Conservation (phyloP, 2,329 filamentous ascomycete species). For the Didymosphaeria variabile region DNA sequence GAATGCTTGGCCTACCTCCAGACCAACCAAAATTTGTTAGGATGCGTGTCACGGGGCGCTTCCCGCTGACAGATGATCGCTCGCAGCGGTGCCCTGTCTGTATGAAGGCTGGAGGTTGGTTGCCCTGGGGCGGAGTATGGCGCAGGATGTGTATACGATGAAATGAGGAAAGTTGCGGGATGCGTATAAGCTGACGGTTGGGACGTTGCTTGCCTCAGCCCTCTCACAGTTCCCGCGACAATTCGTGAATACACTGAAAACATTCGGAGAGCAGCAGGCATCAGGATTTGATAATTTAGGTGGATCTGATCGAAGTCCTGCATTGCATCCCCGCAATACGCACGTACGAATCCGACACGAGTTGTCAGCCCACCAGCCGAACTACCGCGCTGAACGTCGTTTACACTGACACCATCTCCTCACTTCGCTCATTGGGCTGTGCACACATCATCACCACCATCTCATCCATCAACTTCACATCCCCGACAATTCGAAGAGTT, state of each 20-base stretch:
- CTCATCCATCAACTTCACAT: background rate
- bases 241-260: background rate
- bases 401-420: background rate
- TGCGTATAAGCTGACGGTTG: background rate
- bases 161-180: background rate
- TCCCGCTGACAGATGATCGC: conserved; percentile 8
- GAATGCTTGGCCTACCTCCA: background rate
- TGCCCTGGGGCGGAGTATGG: background rate
- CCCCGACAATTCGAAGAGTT: conserved; percentile 1
- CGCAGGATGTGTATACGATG: background rate
- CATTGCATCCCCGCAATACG: conserved; percentile 1
- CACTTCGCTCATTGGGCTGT: background rate
- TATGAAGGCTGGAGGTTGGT: background rate
- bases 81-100: conserved; percentile 10
- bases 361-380: background rate
- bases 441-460: background rate
- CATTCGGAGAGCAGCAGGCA: background rate
- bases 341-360: background rate
- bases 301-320: background rate
- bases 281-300: background rate
- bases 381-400: background rate
- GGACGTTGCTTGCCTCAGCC: background rate
- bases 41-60: background rate
- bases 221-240: background rate
- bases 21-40: background rate